These are phyloP conservation scores for Pyronema domesticum DNA, from an alignment of 495 filamentous ascomycete species.

Conservation along the genomic window DNA sequence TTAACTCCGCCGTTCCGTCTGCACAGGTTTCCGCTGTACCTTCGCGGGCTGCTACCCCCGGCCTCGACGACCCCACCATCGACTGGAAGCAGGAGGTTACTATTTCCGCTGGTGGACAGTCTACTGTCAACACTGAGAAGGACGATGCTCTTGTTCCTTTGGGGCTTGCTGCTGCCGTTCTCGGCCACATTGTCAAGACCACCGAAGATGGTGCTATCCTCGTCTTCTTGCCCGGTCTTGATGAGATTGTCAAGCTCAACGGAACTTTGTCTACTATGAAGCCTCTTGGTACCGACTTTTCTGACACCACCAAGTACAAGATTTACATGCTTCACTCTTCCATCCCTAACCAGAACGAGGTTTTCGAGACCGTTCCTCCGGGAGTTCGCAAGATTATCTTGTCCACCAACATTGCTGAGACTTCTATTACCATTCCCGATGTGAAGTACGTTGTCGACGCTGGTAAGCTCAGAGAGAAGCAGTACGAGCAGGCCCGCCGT, in stretches of 20 bases:
- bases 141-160: constrained; percentile 34
- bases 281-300: constrained; percentile 31
- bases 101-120: constrained; percentile 19
- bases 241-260: constrained; percentile 32
- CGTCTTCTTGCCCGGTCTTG: constrained; percentile 40
- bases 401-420: constrained; percentile 44
- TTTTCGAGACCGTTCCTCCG: constrained; percentile 29
- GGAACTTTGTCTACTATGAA: constrained; percentile 16
- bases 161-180: constrained; percentile 31
- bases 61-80: constrained; percentile 22
- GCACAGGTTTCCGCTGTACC: constrained; percentile 13
- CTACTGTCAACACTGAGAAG: constrained; percentile 22
- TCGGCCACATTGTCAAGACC: constrained; percentile 35
- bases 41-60: constrained; percentile 16
- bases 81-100: constrained; percentile 32
- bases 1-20: constrained; percentile 10
- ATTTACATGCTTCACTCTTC: constrained; percentile 37
- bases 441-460: constrained; percentile 40
- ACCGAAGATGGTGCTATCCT: constrained; percentile 37
- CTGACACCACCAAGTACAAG: constrained; percentile 29
- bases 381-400: constrained; percentile 41
- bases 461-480: constrained; percentile 36
- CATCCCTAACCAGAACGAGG: constrained; percentile 31
- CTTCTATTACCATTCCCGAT: constrained; percentile 42
- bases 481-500: constrained; percentile 31